Conservation (phyloP, 2,329 filamentous ascomycete genomes). For the Lachnellula subtilissima region DNA sequence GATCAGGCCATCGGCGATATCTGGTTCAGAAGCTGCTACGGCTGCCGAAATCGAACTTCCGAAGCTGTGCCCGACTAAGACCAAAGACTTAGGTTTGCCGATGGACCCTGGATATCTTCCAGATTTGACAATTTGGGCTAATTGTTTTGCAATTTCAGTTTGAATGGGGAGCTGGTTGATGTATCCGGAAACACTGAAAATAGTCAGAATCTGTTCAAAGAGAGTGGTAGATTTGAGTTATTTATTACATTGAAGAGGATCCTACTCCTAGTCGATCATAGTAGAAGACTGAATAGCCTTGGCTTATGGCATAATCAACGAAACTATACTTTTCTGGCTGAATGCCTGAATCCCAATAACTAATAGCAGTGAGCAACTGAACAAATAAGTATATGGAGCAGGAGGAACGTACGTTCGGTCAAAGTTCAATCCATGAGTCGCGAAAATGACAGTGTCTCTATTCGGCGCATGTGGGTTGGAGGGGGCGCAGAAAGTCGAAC, state of each 20-base stretch:
- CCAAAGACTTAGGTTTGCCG: conserved; percentile 34
- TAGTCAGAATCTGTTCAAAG: background rate
- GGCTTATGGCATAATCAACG: conserved; percentile 27
- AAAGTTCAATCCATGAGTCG: background rate
- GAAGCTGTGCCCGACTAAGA: conserved; percentile 60
- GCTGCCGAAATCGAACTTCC: conserved; percentile 54
- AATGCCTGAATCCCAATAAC: conserved; percentile 31
- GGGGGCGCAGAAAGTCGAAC: background rate
- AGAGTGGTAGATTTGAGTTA: background rate
- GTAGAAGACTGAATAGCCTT: conserved; percentile 33
- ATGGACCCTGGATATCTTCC: conserved; percentile 19
- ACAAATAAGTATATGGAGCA: background rate
- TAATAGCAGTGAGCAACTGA: background rate
- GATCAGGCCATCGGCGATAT: conserved; percentile 35
- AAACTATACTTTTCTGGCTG: conserved; percentile 31
- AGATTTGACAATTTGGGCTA: conserved; percentile 10
- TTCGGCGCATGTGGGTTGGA: background rate
- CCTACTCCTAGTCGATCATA: conserved; percentile 34
- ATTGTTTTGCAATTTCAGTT: conserved; percentile 2
- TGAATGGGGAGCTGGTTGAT: conserved; percentile 29
- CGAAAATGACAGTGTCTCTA: background rate
- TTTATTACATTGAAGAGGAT: conserved; percentile 18
- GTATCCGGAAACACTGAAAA: conserved; percentile 7
- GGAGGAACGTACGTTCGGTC: background rate
- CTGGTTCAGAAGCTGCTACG: conserved; percentile 46